phyloP scores from a whole-genome alignment of 1,139 yeast species.

The Saccharomyces hybrid region DNA sequence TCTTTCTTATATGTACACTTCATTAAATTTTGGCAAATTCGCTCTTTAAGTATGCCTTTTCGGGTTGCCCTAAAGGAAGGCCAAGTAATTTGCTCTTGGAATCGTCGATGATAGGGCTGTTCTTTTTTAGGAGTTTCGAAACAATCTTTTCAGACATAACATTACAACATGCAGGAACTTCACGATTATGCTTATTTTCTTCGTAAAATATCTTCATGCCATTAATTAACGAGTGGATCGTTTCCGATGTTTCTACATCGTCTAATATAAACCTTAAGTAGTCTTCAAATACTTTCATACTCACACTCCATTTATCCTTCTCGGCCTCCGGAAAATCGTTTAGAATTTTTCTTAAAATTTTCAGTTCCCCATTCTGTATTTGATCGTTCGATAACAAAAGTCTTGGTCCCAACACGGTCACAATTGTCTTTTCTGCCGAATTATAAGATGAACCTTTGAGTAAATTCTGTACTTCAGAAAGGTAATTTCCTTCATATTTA shows the following conservation, averaged over 20 bases:
- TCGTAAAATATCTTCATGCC: slow-evolving; percentile 36
- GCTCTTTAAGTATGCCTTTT: slow-evolving; percentile 12
- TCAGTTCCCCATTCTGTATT: not conserved
- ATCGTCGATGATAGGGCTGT: not conserved
- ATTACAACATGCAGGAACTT: slow-evolving; percentile 26
- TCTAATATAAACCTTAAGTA: slow-evolving; percentile 32
- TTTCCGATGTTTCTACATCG: slow-evolving; percentile 18
- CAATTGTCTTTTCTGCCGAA: slow-evolving; percentile 56
- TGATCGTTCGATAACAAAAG: not conserved
- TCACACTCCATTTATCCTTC: slow-evolving; percentile 48
- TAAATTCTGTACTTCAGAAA: slow-evolving; percentile 55
- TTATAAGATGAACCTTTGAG: slow-evolving; percentile 51
- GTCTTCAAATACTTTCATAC: slow-evolving; percentile 49
- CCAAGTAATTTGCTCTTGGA: slow-evolving; percentile 10
- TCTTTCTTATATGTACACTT: not conserved
- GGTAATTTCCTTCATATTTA: slow-evolving; percentile 36
- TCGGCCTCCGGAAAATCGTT: slow-evolving; percentile 41
- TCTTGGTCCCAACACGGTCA: slow-evolving; percentile 26
- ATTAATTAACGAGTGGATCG: slow-evolving; percentile 36
- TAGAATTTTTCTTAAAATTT: slow-evolving; percentile 30
- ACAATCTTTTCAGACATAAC: slow-evolving; percentile 21
- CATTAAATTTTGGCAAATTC: slow-evolving; percentile 3
- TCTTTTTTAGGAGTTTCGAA: slow-evolving; percentile 3
- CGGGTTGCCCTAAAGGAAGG: slow-evolving; percentile 25
- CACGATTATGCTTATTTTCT: slow-evolving; percentile 11